Conservation (phyloP, 768 basidiomycete genomes). For the Paxillus involutus region DNA sequence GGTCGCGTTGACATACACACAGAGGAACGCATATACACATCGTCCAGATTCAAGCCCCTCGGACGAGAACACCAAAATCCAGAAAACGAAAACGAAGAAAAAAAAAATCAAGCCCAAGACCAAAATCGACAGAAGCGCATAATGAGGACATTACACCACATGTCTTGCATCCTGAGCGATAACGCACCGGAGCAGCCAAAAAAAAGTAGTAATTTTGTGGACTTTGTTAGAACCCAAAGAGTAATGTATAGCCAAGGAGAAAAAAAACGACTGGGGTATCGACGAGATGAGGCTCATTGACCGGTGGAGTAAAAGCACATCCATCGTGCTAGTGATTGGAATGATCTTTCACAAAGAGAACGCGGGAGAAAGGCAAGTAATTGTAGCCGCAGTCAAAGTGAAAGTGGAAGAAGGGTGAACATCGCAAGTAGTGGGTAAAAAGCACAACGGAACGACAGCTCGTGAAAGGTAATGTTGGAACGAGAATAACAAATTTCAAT, state of each 20-base stretch:
- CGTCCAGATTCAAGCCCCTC: too few relatives aligned
- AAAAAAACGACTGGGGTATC: slow-evolving; percentile 21
- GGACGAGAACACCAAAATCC: too few relatives aligned
- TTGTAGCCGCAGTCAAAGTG: background rate
- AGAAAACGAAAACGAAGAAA: too few relatives aligned
- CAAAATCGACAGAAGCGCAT: too few relatives aligned
- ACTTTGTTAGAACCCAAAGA: background rate
- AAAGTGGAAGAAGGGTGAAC: background rate
- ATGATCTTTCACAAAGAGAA: slow-evolving; percentile 18
- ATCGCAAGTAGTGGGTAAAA: background rate
- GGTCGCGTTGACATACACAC: too few relatives aligned
- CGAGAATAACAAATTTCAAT: background rate
- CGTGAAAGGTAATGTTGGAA: background rate
- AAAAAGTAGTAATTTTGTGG: too few relatives aligned
- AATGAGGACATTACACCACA: too few relatives aligned
- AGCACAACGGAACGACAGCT: slow-evolving; percentile 6
- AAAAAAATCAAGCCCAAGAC: too few relatives aligned
- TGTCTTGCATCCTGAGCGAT: too few relatives aligned
- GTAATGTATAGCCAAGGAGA: background rate
- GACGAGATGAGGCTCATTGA: slow-evolving; percentile 38
- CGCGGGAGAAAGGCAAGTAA: background rate
- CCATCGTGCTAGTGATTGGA: slow-evolving; percentile 7
- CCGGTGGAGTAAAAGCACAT: slow-evolving; percentile 27
- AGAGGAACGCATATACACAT: too few relatives aligned
- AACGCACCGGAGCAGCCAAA: too few relatives aligned